Evolutionary conservation across 2,329 filamentous ascomycete genomes (phyloP), one percentile per base, ranked within the genome.

Genomic region (Cordyceps cicadae): DNA sequence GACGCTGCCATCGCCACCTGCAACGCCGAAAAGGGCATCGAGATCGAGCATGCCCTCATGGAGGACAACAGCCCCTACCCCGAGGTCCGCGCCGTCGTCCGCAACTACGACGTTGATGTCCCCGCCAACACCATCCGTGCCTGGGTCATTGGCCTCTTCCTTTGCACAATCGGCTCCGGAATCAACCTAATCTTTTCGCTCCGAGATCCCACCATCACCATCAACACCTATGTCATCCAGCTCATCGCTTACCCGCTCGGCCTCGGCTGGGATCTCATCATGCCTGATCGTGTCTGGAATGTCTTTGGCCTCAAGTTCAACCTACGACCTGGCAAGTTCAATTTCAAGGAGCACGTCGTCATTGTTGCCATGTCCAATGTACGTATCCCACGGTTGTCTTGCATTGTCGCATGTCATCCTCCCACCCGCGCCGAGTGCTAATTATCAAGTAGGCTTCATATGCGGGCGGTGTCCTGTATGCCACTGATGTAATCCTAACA

Each of bases 51-150:
- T 65, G 81, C 82, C 52, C 72, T 82, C 62, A 76, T 86, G 67
- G 79, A 86, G 68, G 84, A 87, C 61, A 84, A 87, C 70, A 87
- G 85, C 53, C 85, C 85, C 2, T 88, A 87, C 67, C 83, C 84
- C 43, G 85, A 87, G 74, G 85, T 87, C 59, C 82, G 85, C 65
- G 82, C 85, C 29, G 82, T 86, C 19, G 85, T 88, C 19, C 76
- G 82, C 63, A 87, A 87, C 69, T 80, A 81, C 68, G 85, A 88
- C 66, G 79, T 85, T 65, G 84, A 87, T 66, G 75, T 87, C 26
- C 81, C 84, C n/a, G 78, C 79, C 65, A 87, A 86, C 69, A 87
- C 85, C 21, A 76, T 87, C 61, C 83, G 85, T 54, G 84, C 84
- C 39, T 87, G 85, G 85, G 73, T 76, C 5, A 84, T 87, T 63